A percentile compares a stretch with the other conserved stretches of the same genome.
Conservation (phyloP, 2,329 filamentous ascomycete genomes). For the Botrytis fabae region DNA sequence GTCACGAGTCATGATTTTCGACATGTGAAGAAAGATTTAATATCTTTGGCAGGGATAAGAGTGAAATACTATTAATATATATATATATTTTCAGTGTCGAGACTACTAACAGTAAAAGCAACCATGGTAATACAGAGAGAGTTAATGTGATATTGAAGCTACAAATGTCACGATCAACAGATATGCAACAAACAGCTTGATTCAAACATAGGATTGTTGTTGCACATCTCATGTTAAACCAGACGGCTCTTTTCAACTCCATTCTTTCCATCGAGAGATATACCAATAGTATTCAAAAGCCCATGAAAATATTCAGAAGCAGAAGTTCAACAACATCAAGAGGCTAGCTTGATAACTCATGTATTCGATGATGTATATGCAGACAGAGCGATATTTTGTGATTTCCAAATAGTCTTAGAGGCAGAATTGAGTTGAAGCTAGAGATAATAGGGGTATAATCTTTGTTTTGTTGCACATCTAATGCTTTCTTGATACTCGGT, state of each 20-base stretch:
- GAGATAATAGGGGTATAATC: background rate
- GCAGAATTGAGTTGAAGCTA: background rate
- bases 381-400: background rate
- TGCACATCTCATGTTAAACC: background rate
- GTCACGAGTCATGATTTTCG: background rate
- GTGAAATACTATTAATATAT: background rate
- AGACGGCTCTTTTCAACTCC: background rate
- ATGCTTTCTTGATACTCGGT: background rate
- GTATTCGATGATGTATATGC: background rate
- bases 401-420: background rate
- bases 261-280: background rate
- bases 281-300: background rate
- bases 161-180: background rate
- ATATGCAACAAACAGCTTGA: background rate
- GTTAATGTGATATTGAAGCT: background rate
- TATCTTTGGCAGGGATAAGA: background rate
- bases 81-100: background rate
- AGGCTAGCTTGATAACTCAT: background rate
- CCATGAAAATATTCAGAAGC: background rate
- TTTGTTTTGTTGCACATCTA: background rate
- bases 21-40: background rate
- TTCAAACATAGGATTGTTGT: background rate
- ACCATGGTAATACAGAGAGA: background rate
- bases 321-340: too few relatives aligned
- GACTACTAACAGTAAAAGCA: too few relatives aligned